Percentiles rank a stretch among this genome's conserved stretches.
Conservation (phyloP, 2,329 filamentous ascomycete genomes). For the Phialemonium atrogriseum region DNA sequence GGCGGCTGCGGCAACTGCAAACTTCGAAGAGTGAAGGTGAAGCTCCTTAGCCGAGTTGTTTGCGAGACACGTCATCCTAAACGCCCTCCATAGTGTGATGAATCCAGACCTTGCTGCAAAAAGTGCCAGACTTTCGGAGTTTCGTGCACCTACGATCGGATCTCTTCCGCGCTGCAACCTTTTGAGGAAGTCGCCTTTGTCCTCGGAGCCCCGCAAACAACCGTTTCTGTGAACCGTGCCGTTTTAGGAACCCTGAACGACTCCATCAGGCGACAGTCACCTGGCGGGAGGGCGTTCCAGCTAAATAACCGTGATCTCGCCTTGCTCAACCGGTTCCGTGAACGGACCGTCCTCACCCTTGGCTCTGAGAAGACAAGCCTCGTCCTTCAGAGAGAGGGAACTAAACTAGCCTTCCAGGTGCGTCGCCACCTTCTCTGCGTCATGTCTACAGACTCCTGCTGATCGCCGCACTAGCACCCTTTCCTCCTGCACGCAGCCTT, state of each 20-base stretch:
- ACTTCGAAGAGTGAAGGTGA: slow-evolving; percentile 42
- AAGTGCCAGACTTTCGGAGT: slow-evolving; percentile 39
- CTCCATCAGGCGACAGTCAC: slow-evolving; percentile 9
- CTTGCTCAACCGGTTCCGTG: slow-evolving; percentile 32
- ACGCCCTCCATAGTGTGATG: slow-evolving; percentile 39
- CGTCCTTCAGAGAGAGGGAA: slow-evolving; percentile 25
- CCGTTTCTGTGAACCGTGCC: slow-evolving; percentile 9
- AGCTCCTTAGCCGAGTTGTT: slow-evolving; percentile 7
- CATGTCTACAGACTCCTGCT: background rate
- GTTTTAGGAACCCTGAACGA: slow-evolving; percentile 12
- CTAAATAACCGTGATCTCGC: slow-evolving; percentile 23
- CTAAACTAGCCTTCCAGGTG: slow-evolving; percentile 31
- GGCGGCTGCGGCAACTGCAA: slow-evolving; percentile 50
- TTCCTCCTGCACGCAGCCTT: slow-evolving; percentile 48
- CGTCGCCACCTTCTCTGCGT: slow-evolving; percentile 6
- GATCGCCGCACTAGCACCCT: slow-evolving; percentile 24
- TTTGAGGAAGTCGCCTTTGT: slow-evolving; percentile 16
- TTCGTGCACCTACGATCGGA: slow-evolving; percentile 35
- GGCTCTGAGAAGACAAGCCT: slow-evolving; percentile 20
- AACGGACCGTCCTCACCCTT: slow-evolving; percentile 31
- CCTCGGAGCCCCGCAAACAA: slow-evolving; percentile 10
- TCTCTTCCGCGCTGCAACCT: slow-evolving; percentile 21
- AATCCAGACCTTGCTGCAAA: slow-evolving; percentile 37
- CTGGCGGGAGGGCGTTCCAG: slow-evolving; percentile 8
- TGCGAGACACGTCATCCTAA: slow-evolving; percentile 6